Evolutionary conservation across 768 basidiomycete genomes (phyloP), one percentile per base, ranked within the genome.

Genomic region (Hemileccinum rubropunctum): DNA sequence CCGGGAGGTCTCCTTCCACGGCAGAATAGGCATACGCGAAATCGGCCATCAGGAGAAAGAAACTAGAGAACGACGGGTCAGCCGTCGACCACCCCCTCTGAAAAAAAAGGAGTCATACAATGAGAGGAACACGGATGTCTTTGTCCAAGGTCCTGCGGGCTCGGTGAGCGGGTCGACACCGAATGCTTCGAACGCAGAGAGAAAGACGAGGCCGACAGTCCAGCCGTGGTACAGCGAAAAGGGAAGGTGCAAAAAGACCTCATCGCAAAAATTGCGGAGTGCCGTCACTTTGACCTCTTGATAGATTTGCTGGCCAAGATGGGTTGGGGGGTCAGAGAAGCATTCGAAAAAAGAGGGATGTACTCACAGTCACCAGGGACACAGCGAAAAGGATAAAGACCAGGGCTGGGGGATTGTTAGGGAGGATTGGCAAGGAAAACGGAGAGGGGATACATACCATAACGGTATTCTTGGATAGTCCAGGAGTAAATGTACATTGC

Each of bases 141-240:
- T 83, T 52, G 82, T 84, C 75, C 78, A 82, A 48, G 80, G 59
- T 14, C 76, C 79, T 9, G 81, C 79, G 26, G 70, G 68, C 56
- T 81, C 70, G 37, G 67, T 73, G 52, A 72, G 64, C 4, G 81
- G 79, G 58, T 84, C 71, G 44, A 75, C 72, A 35, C 86, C 85
- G 54, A 84, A 84, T 2, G 82, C 80, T 51, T 81, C 78, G 54
- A 84, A 83, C 2, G 66, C 80, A 27, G 80, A 75, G 50, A 82
- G 66, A 57, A 83, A 60, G 56, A 82, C 66, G 57, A 79, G 73
- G 35, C 75, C 66, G 54, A 79, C 76, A 12, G 73, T 73, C 79
- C 80, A 81, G 45, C 83, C 83, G 57, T 85, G 83, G 65, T 79
- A 87, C 41, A 87, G 70, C 12, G 79, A 83, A 72, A 88, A 88